phyloP scores from a whole-genome alignment of 2,329 filamentous ascomycete genomes.

The Acrocalymma vagum region DNA sequence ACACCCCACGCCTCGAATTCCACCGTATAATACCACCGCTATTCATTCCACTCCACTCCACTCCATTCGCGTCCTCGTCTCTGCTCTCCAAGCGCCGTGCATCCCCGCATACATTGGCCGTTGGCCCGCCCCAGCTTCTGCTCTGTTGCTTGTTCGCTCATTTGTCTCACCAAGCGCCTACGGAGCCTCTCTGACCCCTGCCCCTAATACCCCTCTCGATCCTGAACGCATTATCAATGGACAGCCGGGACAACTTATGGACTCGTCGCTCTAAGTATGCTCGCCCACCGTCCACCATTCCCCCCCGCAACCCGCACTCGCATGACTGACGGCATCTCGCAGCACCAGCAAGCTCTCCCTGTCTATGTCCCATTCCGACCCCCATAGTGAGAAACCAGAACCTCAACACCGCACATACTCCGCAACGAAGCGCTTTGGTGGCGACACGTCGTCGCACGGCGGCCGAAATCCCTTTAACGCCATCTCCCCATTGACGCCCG shows the following conservation, averaged over 20 bases:
- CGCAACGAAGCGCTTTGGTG: slow-evolving; percentile 78
- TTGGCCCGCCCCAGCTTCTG: slow-evolving; percentile 30
- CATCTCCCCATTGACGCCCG: slow-evolving; percentile 74
- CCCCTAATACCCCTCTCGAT: slow-evolving; percentile 11
- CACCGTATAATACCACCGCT: slow-evolving; percentile 10
- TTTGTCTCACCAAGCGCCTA: slow-evolving; percentile 43
- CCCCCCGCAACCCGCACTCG: slow-evolving; percentile 22
- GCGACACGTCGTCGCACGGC: slow-evolving; percentile 76
- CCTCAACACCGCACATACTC: slow-evolving; percentile 69
- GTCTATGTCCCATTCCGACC: slow-evolving; percentile 72
- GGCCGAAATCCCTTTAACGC: slow-evolving; percentile 81
- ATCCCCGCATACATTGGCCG: slow-evolving; percentile 27
- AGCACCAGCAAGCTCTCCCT: slow-evolving; percentile 92
- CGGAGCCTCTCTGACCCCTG: slow-evolving; percentile 12
- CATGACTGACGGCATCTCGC: slow-evolving; percentile 40
- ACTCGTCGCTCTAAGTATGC: slow-evolving; percentile 83
- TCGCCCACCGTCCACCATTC: slow-evolving; percentile 19
- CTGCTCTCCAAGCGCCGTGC: slow-evolving; percentile 10
- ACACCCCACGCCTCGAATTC: slow-evolving; percentile 7
- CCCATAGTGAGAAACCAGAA: slow-evolving; percentile 58
- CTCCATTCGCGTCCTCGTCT: slow-evolving; percentile 2
- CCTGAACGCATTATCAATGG: slow-evolving; percentile 43
- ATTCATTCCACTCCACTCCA: slow-evolving; percentile 7
- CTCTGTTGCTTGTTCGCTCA: slow-evolving; percentile 46
- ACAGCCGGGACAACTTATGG: slow-evolving; percentile 66